Evolutionary conservation across 78 protist genomes (phyloP).

Genomic region (Planoprotostelium fungivorum): DNA sequence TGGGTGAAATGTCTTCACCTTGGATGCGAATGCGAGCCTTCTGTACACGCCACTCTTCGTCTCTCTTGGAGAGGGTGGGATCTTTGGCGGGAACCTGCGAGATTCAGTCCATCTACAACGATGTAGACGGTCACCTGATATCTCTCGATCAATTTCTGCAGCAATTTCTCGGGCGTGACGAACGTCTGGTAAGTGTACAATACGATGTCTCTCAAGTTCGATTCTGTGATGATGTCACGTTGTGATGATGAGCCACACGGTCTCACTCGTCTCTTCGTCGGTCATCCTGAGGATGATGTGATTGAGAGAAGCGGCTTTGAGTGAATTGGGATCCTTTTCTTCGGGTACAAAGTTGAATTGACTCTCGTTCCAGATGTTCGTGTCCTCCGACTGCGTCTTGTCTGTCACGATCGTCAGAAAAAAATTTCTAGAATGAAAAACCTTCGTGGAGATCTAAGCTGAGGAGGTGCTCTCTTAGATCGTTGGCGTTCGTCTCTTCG

Average conservation of each 20-base stretch:
- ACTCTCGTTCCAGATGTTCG: not conserved
- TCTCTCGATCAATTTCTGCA: constrained; percentile 52
- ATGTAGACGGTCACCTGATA: constrained; percentile 20
- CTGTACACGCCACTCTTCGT: constrained; percentile 21
- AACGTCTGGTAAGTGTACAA: constrained; percentile 54
- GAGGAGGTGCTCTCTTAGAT: not conserved
- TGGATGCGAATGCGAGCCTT: constrained; percentile 40
- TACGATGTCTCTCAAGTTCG: not conserved
- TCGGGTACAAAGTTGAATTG: not conserved
- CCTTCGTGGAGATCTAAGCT: not conserved
- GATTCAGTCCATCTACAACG: not conserved
- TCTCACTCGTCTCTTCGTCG: not conserved
- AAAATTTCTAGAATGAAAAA: too few species aligned
- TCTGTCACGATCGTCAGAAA: too few species aligned
- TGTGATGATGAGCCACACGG: not conserved
- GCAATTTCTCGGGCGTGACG: constrained; percentile 46
- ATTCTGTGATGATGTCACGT: not conserved
- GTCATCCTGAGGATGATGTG: not conserved
- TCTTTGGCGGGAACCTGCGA: not conserved
- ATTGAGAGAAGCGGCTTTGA: not conserved
- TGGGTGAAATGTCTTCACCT: not conserved
- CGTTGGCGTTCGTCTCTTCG: not conserved
- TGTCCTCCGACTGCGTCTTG: not conserved
- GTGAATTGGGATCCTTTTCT: not conserved
- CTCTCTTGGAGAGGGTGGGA: not conserved